Evolutionary conservation across 1,284 basidiomycete species (phyloP), one percentile per base, ranked within the genome.

Genomic region (Ceratobasidium sp.): DNA sequence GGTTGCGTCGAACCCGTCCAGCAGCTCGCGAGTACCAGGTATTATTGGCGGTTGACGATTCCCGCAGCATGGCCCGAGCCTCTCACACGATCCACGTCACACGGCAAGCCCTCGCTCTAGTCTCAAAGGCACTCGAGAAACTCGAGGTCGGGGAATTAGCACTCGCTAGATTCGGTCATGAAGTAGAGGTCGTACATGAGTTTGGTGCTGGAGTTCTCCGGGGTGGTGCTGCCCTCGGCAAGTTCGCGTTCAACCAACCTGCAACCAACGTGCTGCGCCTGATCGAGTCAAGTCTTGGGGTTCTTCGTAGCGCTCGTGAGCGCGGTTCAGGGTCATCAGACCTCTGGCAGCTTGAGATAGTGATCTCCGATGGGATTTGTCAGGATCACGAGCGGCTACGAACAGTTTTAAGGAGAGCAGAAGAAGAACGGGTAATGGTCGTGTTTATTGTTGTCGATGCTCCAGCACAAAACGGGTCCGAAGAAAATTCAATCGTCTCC

Each of bases 311-410:
- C 44, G 93, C 96, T 42, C 87, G 95, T 61, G 93, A 94, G 82
- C 88, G 89, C 71, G 89, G 91, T 46, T 89, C 91, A n/a, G 81
- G 82, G 0, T 89, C 91, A 2, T 89, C 91, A 1, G 96, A 99
- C 80, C 88, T 99, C 33, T 99, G 98, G 98, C 98, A 99, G 84
- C 89, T 99, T 74, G 91, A 98, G 85, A 96, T 99, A 86, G 98
- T 99, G 88, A 96, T 99, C 80, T 99, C 97, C 23, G 98, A 99
- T 84, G 98, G 98, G 44, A 95, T 99, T 80, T 99, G 97, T 84
- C 96, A 99, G 85, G 96, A 99, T 83, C 97, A 99, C 84, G 94
- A 96, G 64, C 88, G 89, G 81, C 87, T 99, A 66, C 91, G 93
- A 48, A 92, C 92, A 2, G 86, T 96, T 48, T 87, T 99, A 46